Conservation (phyloP, 1,284 basidiomycete species). For the Austroboletus niveus region DNA sequence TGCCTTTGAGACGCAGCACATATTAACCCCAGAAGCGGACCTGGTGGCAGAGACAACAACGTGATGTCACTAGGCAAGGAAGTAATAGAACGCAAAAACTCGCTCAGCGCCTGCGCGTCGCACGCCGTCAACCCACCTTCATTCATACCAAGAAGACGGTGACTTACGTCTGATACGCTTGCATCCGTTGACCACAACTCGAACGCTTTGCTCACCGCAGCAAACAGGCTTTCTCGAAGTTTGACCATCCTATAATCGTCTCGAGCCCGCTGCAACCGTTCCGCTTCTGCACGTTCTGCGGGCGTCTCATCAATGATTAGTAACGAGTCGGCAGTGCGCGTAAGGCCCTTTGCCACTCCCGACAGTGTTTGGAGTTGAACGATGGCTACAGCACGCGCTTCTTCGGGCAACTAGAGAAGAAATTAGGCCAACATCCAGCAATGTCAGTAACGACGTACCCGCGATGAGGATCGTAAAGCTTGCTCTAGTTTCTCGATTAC, state of each 20-base stretch:
- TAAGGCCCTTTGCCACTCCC: conserved; percentile 82
- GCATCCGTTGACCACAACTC: conserved; percentile 76
- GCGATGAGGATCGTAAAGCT: conserved; percentile 52
- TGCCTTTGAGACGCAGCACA: conserved; percentile 72
- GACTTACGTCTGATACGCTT: conserved; percentile 69
- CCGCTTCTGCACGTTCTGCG: conserved; percentile 46
- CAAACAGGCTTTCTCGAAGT: conserved; percentile 63
- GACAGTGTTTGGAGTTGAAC: conserved; percentile 76
- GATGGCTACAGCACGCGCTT: conserved; percentile 58
- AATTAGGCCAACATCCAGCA: conserved; percentile 1
- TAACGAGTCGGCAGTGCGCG: conserved; percentile 69
- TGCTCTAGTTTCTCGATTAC: conserved; percentile 68
- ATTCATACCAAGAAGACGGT: neutral
- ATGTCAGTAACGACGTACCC: conserved; percentile 38
- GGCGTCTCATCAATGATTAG: conserved; percentile 61
- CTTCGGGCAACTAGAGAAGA: conserved; percentile 57
- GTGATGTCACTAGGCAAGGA: conserved; percentile 71
- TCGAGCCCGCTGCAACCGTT: conserved; percentile 58
- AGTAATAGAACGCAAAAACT: conserved; percentile 80
- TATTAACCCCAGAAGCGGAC: conserved; percentile 75
- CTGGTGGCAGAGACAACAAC: conserved; percentile 74
- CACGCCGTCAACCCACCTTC: conserved; percentile 7
- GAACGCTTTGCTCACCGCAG: conserved; percentile 58
- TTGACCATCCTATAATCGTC: conserved; percentile 62
- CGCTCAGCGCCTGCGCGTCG: conserved; percentile 61